These are phyloP conservation scores for Funneliformis geosporum DNA, from an alignment of 192 early-diverging fungal genomes.

Conservation along the genomic window DNA sequence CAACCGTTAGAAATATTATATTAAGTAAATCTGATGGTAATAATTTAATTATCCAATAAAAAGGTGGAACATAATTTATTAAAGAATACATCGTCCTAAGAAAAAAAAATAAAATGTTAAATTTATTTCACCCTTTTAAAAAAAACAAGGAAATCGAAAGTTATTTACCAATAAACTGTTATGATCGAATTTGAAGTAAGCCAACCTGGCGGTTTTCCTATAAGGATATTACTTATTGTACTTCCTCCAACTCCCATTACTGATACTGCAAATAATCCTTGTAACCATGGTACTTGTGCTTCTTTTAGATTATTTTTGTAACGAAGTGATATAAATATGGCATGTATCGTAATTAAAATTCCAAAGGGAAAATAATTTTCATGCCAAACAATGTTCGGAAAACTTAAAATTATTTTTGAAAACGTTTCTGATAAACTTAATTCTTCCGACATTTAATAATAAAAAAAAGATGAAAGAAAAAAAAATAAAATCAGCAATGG, in stretches of 20 bases:
- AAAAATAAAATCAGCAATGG: no score
- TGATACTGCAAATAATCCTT: constrained; percentile 20
- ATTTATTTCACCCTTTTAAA: background rate
- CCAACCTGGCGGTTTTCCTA: constrained; percentile 17
- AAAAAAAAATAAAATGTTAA: background rate
- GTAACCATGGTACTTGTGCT: constrained; percentile 7
- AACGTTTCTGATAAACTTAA: background rate
- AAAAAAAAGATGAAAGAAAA: background rate
- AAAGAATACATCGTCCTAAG: background rate
- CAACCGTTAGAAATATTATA: background rate
- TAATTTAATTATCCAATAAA: background rate
- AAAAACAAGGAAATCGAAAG: background rate
- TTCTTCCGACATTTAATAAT: background rate
- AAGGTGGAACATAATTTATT: background rate
- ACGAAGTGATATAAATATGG: background rate
- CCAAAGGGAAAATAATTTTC: background rate
- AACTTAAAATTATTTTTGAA: constrained; percentile 3
- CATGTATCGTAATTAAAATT: constrained; percentile 11
- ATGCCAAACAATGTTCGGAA: constrained; percentile 7
- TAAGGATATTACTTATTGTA: background rate
- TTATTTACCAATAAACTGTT: constrained; percentile 14
- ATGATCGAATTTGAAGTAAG: constrained; percentile 20
- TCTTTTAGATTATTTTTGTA: constrained; percentile 21
- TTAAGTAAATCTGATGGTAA: constrained; percentile 5
- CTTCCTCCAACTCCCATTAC: constrained; percentile 14